Evolutionary conservation across 371 early-diverging fungal genomes (phyloP), one percentile per base, ranked within the genome.

Genomic region (Apophysomyces ossiformis): DNA sequence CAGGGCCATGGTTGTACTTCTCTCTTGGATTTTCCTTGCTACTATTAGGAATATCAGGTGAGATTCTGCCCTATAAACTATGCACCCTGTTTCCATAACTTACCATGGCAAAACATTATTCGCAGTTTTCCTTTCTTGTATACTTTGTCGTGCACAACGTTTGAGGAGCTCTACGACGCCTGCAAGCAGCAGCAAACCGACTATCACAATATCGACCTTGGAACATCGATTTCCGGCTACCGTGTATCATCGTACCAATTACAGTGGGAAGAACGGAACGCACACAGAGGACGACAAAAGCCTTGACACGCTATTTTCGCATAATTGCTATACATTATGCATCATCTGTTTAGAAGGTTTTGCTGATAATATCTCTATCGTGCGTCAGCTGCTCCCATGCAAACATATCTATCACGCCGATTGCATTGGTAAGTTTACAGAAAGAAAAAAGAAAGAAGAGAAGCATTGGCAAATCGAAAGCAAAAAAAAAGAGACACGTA

Each of bases 1-100:
- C 16, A n/a, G 54, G 54, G 4, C 54, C 54, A 50, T 50, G 54
- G 54, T 21, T 50, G 11, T 50, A 50, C 21, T 50, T 50, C 21
- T 21, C 21, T 21, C 16, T 50, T 21, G 54, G 54, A 50, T 26
- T 50, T 50, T 16, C 21, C 35, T 21, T 26, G 11, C 0, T 50
- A 4, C 54, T 50, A 21, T 50, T 50, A 21, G 16, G 21, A 16
- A 16, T 50, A 16, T 50, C 54, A 21, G 54, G 54, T 50, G 21
- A 21, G 13, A 3, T 26, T 26, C 32, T 26, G 1, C 2, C 32
- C 32, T 26, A 26, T 26, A 26, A 26, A 26, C 32, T 18, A 45
- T 18, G 15, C 46, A 45, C 46, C 13, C 46, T 45, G 16, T 7
- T 45, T 45, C 13, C 13, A 13, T 45, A 18, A 43, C 16, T 43